Evolutionary conservation across 805 yeast species (phyloP).

Genomic region (Saitoella complicata): DNA sequence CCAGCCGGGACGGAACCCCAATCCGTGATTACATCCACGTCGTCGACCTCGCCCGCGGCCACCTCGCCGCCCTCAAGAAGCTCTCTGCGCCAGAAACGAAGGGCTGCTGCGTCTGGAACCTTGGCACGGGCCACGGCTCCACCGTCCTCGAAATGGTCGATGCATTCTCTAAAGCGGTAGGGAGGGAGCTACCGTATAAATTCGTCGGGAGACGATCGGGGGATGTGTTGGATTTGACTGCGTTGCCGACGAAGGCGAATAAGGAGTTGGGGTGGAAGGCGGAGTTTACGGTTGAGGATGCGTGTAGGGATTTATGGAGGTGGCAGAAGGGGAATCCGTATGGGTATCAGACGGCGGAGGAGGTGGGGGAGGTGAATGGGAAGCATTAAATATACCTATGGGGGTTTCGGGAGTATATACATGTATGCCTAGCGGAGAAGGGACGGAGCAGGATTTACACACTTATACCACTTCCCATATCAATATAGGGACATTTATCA

Average conservation of each 20-base stretch:
- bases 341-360: constrained; percentile 28
- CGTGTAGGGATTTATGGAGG: constrained; percentile 60
- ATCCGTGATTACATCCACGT: constrained; percentile 64
- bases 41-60: constrained; percentile 64
- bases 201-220: constrained; percentile 56
- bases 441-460: no score
- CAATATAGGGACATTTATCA: no score
- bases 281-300: constrained; percentile 36
- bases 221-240: constrained; percentile 61
- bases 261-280: constrained; percentile 52
- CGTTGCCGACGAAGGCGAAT: constrained; percentile 52
- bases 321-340: constrained; percentile 58
- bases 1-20: constrained; percentile 63
- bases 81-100: constrained; percentile 20
- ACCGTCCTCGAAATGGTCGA: constrained; percentile 57
- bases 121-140: constrained; percentile 69
- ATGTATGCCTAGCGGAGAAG: no score
- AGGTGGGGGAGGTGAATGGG: no score
- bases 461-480: no score
- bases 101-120: constrained; percentile 63
- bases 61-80: constrained; percentile 50
- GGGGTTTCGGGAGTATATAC: no score
- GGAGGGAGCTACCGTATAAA: constrained; percentile 45
- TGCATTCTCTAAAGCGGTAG: constrained; percentile 50
- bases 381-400: no score